phyloP scores from a whole-genome alignment of 805 yeast species.

The Saturnispora bothae region DNA sequence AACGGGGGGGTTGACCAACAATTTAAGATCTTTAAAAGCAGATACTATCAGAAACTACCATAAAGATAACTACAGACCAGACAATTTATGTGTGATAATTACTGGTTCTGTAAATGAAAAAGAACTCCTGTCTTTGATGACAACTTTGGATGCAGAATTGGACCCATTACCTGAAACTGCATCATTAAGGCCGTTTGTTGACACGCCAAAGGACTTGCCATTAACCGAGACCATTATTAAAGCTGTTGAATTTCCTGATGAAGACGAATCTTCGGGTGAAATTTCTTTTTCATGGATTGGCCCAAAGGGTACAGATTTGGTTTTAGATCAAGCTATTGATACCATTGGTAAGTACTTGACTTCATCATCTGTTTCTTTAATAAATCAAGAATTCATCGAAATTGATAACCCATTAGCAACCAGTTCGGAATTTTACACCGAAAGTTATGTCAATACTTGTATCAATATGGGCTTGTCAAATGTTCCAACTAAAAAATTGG shows the following conservation, averaged over 20 bases:
- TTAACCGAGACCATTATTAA: slow-evolving; percentile 32
- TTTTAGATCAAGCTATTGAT: slow-evolving; percentile 58
- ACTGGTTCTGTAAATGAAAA: slow-evolving; percentile 77
- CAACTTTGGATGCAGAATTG: slow-evolving; percentile 49
- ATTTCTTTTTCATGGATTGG: slow-evolving; percentile 72
- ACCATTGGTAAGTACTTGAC: slow-evolving; percentile 65
- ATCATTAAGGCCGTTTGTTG: slow-evolving; percentile 69
- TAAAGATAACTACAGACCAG: slow-evolving; percentile 60
- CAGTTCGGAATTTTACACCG: slow-evolving; percentile 57
- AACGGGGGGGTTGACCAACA: slow-evolving; percentile 82
- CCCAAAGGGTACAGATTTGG: slow-evolving; percentile 43
- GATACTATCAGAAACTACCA: slow-evolving; percentile 74
- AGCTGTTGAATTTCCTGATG: slow-evolving; percentile 73
- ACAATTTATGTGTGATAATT: slow-evolving; percentile 71
- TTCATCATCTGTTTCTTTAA: slow-evolving; percentile 64
- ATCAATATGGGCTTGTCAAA: slow-evolving; percentile 51
- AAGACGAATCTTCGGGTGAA: slow-evolving; percentile 78
- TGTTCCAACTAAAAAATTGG: slow-evolving; percentile 60
- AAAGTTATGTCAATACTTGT: slow-evolving; percentile 58
- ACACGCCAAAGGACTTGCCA: slow-evolving; percentile 40
- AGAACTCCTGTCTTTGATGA: slow-evolving; percentile 54
- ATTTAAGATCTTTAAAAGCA: slow-evolving; percentile 61
- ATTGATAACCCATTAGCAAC: slow-evolving; percentile 75
- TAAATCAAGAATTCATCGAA: slow-evolving; percentile 66
- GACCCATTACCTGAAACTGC: slow-evolving; percentile 31